phyloP scores from a whole-genome alignment of 2,329 filamentous ascomycete genomes.

The Parastagonospora avenae region DNA sequence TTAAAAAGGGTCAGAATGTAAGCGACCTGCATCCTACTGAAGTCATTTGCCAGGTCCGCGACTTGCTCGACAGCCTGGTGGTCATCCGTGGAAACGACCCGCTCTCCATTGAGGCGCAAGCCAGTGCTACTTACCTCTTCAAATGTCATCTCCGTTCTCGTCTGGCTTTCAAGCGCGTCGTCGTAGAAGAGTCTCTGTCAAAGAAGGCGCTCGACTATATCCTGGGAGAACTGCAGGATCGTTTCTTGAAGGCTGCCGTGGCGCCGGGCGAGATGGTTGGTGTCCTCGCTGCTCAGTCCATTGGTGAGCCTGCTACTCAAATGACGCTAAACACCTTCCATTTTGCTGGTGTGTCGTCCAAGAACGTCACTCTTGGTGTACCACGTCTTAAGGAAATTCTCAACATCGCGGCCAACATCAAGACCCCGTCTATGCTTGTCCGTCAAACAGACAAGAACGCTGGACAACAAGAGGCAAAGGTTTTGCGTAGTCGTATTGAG shows the following conservation, averaged over 20 bases:
- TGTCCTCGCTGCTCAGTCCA: conserved; percentile 95
- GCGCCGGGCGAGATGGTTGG: conserved; percentile 98
- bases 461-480: conserved; percentile 80
- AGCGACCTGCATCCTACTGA: conserved; percentile 90
- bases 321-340: conserved; percentile 99
- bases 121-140: conserved; percentile 87
- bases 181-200: conserved; percentile 82
- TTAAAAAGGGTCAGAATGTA: conserved; percentile 72
- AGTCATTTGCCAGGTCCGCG: conserved; percentile 78
- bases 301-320: conserved; percentile 97
- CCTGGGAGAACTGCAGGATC: conserved; percentile 84
- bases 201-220: conserved; percentile 93
- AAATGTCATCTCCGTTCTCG: conserved; percentile 89
- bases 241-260: conserved; percentile 84
- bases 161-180: conserved; percentile 90
- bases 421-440: conserved; percentile 96
- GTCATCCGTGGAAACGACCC: conserved; percentile 85
- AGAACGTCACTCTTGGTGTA: conserved; percentile 99
- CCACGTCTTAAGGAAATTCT: conserved; percentile 99
- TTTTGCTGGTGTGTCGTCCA: conserved; percentile 98
- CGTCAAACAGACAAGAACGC: conserved; percentile 69
- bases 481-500: conserved; percentile 87
- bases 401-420: conserved; percentile 96
- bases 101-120: conserved; percentile 84
- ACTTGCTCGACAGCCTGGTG: conserved; percentile 75